Evolutionary conservation across 1,284 basidiomycete genomes (phyloP), one percentile per base, ranked within the genome.

Genomic region (Papiliotrema flavescens): DNA sequence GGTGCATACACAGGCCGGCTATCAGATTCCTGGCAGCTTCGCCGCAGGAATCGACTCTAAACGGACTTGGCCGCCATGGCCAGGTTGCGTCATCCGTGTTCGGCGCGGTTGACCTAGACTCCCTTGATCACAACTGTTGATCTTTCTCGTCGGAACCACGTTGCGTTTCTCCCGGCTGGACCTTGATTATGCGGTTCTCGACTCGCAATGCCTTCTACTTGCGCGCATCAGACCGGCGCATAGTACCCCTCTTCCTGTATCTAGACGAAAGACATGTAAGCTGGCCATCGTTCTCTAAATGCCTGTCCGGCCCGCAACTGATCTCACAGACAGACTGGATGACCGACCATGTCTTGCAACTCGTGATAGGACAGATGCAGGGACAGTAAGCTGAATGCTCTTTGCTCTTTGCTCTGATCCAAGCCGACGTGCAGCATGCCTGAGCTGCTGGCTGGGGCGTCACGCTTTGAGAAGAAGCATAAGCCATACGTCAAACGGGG

Each of bases 251-350:
- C 20, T 74, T 71, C 55, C 61, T 75, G 3, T 75, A 75, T 51
- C 66, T 75, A 49, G 73, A 75, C 55, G 73, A 75, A 45, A 56
- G 73, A 19, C 73, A 75, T 73, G 71, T 70, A 43, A 55, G 68
- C 57, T 15, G 6, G 14, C 24, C 7, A 6, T 20, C 13, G 3
- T 20, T 22, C n/a, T 36, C 32, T 34, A 32, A 6, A n/a, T 46
- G 35, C 20, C 11, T 8, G 13, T n/a, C 13, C n/a, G 32, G 26
- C n/a, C n/a, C n/a, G n/a, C n/a, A 8, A 17, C 8, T 45, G 19
- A 46, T 35, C 3, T 14, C 26, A 5, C 43, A 70, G 68, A 67
- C 71, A 24, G 67, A 74, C 55, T 75, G 73, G 73, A 75, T 75
- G 71, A 59, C 59, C 26, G 68, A 73, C 36, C 44, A 44, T 3